Evolutionary conservation across 2,329 filamentous ascomycete species (phyloP), one percentile per base, ranked within the genome.

Genomic region (Paraphoma chrysanthemicola): DNA sequence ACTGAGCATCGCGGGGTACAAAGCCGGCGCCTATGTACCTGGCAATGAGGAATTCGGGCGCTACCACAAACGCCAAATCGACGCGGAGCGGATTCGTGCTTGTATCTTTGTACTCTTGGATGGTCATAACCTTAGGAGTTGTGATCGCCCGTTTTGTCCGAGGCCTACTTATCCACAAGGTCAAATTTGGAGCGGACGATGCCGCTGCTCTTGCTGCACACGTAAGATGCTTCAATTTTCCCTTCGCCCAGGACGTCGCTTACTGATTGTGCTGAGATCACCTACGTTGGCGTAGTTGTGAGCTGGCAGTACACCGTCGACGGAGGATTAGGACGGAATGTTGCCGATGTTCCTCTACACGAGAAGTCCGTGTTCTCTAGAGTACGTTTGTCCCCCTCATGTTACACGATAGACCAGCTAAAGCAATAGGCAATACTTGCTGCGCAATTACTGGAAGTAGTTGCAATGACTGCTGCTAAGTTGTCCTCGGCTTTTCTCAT

Each of bases 51-150:
- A 53, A 12, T 45, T 51, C 33, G 10, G 33, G 33, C 33, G 33
- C 33, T 18, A 53, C 18, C 17, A 55, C 62, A 33, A 56, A 53
- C 41, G 54, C 60, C 17, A 31, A 56, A 42, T 46, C 59, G 14
- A 54, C 38, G 10, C 50, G 51, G 38, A 57, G 52, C 14, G 62
- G 60, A 2, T 59, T 60, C 31, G 45, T 61, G 14, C 56, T 66
- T 17, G 66, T 68, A 8, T 64, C 60, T 39, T 52, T 65, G 4
- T 68, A 68, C 28, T 52, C 56, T 10, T 68, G 64, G 64, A 56
- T 55, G 14, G 57, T 53, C 39, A 51, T 66, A 17, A 59, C 59
- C 3, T 31, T 57, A 10, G 54, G 51, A 28, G 62, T 63, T 12
- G 43, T 53, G 11, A 45, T 63, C 12, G 56, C 59, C 23, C 56